Conservation (phyloP, 495 filamentous ascomycete species). For the Penicillium macrosclerotiorum region DNA sequence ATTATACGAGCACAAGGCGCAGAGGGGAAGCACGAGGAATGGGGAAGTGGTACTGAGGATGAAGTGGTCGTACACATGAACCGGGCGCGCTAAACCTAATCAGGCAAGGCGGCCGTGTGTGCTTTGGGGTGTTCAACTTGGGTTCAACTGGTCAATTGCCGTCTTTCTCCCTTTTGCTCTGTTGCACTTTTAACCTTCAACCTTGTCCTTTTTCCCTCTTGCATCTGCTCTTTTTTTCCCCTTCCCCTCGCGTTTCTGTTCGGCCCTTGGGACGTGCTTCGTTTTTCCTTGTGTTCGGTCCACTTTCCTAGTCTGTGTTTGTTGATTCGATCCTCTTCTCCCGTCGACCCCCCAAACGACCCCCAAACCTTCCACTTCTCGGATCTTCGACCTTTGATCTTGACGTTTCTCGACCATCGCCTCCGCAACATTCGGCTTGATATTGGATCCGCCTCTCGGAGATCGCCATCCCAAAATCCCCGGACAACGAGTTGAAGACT, state of each 20-base stretch:
- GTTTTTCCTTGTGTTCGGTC: neutral
- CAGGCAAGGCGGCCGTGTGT: constrained; percentile 26
- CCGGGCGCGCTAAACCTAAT: constrained; percentile 24
- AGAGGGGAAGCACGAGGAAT: constrained; percentile 3
- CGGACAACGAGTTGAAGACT: too few species aligned
- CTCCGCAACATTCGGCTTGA: neutral
- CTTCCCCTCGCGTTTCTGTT: neutral
- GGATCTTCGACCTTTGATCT: neutral
- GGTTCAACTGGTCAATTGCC: neutral
- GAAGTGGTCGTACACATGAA: constrained; percentile 20
- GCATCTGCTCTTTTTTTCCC: constrained; percentile 2
- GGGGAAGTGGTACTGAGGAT: constrained; percentile 10
- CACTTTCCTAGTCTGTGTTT: neutral
- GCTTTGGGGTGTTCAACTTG: too few species aligned
- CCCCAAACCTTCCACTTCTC: neutral
- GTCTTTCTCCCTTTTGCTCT: neutral
- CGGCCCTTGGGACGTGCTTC: neutral
- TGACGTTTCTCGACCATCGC: neutral
- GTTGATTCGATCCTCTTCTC: constrained; percentile 10
- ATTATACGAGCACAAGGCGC: neutral
- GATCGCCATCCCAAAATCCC: too few species aligned
- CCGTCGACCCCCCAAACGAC: neutral
- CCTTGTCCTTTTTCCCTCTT: neutral
- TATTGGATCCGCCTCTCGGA: too few species aligned
- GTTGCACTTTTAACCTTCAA: neutral